These are phyloP conservation scores for Populus tremula DNA, from an alignment of 345 rosid genomes.

Conservation along the genomic window DNA sequence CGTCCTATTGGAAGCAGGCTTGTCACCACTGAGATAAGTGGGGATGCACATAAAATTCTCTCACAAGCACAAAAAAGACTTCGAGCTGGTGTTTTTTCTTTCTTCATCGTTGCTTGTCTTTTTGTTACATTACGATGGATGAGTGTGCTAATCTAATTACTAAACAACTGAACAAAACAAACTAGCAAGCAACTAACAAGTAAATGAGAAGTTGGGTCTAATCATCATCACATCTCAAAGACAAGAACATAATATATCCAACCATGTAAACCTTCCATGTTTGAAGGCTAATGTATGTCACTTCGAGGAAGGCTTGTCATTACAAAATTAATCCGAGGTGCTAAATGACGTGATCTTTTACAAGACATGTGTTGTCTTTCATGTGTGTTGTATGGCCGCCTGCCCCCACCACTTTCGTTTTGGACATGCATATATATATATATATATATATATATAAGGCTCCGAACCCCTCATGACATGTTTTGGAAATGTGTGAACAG, in stretches of 20 bases:
- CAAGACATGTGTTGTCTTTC: neutral
- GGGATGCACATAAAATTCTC: neutral
- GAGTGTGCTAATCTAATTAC: too few species aligned
- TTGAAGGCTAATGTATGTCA: neutral
- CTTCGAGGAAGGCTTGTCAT: neutral
- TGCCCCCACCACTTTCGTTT: neutral
- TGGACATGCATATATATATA: neutral
- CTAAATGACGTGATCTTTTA: neutral
- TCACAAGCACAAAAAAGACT: neutral
- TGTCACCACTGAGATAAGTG: neutral
- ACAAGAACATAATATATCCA: neutral
- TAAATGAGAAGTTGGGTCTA: neutral
- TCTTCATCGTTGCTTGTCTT: neutral
- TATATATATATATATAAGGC: neutral
- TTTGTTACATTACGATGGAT: neutral
- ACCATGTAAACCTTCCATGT: neutral
- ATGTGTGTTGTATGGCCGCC: neutral
- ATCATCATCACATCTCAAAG: neutral
- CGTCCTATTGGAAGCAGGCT: neutral
- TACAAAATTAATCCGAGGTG: neutral
- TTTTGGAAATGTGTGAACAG: neutral
- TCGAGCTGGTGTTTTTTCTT: neutral
- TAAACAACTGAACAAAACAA: too few species aligned
- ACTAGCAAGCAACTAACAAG: too few species aligned
- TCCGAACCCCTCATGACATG: too few species aligned